A percentile compares a stretch with the other conserved stretches of the same genome.
Evolutionary conservation across 2,329 filamentous ascomycete genomes (phyloP).

Genomic region (Fusarium nanum): DNA sequence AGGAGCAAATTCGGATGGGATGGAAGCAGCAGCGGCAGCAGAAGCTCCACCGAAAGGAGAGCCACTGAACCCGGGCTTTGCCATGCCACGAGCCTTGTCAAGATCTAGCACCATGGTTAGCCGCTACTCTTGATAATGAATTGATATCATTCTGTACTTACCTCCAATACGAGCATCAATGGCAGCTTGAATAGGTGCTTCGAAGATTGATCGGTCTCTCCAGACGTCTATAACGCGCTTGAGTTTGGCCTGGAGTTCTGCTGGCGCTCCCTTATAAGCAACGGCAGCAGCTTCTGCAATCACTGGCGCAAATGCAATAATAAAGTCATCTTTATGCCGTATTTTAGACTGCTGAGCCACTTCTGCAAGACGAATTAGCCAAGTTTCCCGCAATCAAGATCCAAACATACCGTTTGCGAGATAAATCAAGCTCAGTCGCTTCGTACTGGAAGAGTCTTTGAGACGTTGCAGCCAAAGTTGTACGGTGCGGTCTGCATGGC

Average conservation of each 20-base stretch:
- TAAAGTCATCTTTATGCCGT: constrained; percentile 90
- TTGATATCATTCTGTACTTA: constrained; percentile 49
- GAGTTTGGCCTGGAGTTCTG: constrained; percentile 89
- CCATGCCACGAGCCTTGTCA: constrained; percentile 68
- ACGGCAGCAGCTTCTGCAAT: constrained; percentile 89
- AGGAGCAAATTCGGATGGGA: constrained; percentile 81
- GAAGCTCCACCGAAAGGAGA: constrained; percentile 72
- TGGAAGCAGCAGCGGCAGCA: constrained; percentile 62
- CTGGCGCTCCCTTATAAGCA: constrained; percentile 90
- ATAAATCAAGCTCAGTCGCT: constrained; percentile 91
- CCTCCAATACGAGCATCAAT: constrained; percentile 84
- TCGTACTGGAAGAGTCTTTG: constrained; percentile 86
- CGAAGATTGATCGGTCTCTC: constrained; percentile 88
- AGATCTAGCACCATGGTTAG: constrained; percentile 62
- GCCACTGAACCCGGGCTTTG: constrained; percentile 63
- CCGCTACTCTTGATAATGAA: not conserved
- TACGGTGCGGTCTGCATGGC: constrained; percentile 91
- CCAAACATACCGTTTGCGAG: constrained; percentile 83
- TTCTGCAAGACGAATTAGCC: constrained; percentile 65
- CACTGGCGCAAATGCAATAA: constrained; percentile 89
- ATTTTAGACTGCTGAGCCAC: constrained; percentile 97
- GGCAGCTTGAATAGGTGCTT: constrained; percentile 79
- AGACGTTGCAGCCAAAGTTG: constrained; percentile 91
- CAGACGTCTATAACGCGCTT: constrained; percentile 93
- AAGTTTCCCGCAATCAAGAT: not conserved